A percentile compares a stretch with the other conserved stretches of the same genome.
Conservation (phyloP, 2,329 filamentous ascomycete genomes). For the Fusarium sacchari region DNA sequence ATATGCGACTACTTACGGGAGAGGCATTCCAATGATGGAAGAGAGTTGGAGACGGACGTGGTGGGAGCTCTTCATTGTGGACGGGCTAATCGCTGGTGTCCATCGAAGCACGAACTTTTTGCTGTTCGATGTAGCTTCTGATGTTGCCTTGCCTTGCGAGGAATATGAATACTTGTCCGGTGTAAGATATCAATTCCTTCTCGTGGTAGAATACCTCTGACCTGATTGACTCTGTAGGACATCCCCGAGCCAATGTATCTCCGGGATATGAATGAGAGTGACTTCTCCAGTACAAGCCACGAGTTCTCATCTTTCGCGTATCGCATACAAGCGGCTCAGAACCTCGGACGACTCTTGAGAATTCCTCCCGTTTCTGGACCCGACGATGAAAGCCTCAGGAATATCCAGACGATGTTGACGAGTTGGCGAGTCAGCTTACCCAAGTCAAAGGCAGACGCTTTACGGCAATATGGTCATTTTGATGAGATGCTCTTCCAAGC, state of each 20-base stretch:
- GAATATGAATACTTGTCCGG: slow-evolving; percentile 75
- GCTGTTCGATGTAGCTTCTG: slow-evolving; percentile 72
- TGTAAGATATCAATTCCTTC: slow-evolving; percentile 52
- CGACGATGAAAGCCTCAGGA: slow-evolving; percentile 62
- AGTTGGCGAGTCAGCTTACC: slow-evolving; percentile 88
- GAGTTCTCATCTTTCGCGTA: slow-evolving; percentile 88
- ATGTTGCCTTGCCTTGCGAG: slow-evolving; percentile 83
- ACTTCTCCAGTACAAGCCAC: slow-evolving; percentile 76
- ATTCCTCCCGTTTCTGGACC: slow-evolving; percentile 62
- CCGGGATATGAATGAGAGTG: slow-evolving; percentile 77
- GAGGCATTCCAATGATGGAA: slow-evolving; percentile 73
- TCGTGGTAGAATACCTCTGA: slow-evolving; percentile 19
- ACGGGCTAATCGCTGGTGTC: slow-evolving; percentile 85
- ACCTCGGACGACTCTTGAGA: slow-evolving; percentile 79
- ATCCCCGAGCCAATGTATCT: slow-evolving; percentile 71
- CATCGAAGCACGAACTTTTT: slow-evolving; percentile 76
- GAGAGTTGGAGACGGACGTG: slow-evolving; percentile 90
- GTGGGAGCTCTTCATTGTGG: slow-evolving; percentile 87
- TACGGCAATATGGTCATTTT: slow-evolving; percentile 75
- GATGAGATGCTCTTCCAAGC: slow-evolving; percentile 95
- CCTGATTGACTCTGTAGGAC: slow-evolving; percentile 50
- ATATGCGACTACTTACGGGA: slow-evolving; percentile 72
- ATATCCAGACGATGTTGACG: slow-evolving; percentile 63
- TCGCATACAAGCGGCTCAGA: slow-evolving; percentile 81
- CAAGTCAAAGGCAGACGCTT: slow-evolving; percentile 72